A percentile compares a stretch with the other conserved stretches of the same genome.
Evolutionary conservation across 2,329 filamentous ascomycete species (phyloP).

Genomic region (Fusarium proliferatum): DNA sequence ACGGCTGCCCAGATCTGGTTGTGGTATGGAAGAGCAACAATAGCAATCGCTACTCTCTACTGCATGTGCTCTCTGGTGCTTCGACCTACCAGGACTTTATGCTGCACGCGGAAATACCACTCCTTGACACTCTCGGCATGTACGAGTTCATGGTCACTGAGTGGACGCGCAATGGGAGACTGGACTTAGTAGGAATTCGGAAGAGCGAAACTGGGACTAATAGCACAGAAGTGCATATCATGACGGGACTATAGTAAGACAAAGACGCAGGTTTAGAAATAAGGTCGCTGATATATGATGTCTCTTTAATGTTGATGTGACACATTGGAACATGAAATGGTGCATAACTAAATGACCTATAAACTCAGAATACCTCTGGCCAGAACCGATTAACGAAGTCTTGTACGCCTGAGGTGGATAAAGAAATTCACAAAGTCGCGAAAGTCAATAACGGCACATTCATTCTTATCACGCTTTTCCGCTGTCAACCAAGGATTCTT

Average conservation of each 20-base stretch:
- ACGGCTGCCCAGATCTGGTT: not conserved
- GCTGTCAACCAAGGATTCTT: no score
- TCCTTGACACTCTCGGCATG: not conserved
- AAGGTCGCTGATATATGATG: not conserved
- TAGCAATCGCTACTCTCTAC: no score
- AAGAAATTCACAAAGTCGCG: not conserved
- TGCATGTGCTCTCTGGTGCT: not conserved
- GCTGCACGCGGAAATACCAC: not conserved
- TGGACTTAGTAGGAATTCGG: not conserved
- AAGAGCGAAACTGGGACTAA: not conserved
- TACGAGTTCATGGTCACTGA: not conserved
- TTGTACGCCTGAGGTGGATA: accelerated
- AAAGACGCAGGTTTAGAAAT: accelerated
- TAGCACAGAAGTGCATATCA: not conserved
- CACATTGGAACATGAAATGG: no score
- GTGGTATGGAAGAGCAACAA: not conserved
- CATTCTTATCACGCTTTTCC: not conserved
- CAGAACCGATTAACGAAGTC: not conserved
- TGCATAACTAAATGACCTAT: accelerated
- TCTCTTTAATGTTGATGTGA: no score
- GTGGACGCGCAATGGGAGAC: not conserved
- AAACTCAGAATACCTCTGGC: no score
- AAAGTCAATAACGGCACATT: not conserved
- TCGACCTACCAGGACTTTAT: not conserved
- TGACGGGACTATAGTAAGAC: not conserved